Evolutionary conservation across 2,329 filamentous ascomycete genomes (phyloP), one percentile per base, ranked within the genome.

Genomic region (Trichoderma breve): DNA sequence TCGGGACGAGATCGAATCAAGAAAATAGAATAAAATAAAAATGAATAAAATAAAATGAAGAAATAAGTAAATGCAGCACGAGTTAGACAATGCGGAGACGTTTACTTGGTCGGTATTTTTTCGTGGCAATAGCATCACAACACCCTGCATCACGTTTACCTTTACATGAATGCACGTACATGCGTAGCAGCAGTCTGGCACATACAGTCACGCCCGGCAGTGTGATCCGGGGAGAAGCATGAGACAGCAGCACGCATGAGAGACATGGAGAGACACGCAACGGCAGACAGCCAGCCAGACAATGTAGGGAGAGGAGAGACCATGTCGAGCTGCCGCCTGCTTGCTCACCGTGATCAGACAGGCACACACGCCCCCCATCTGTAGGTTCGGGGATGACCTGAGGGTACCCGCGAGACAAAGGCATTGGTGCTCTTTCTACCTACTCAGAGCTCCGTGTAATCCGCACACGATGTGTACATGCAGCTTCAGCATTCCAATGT

Each of bases 311-410:
- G 26, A 68, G 53, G 24, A 69, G 57, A 34, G 57, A 26, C 55
- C 39, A 62, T 53, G 66, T 32, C 47, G 39, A 32, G 34, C 30
- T 69, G 65, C 53, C 66, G 55, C 66, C 55, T 70, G 39, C 36
- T 36, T 60, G 26, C 34, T 36, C 66, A 58, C 57, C 55, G 66
- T 68, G 57, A 70, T 70, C 66, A 70, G 24, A 51, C 26, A 24
- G 53, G 21, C 65, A 60, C 65, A 32, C 55, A 47, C 65, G 28
- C 34, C 53, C 65, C 55, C 65, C 36, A 14, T 34, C 36, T 60
- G 57, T 15, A 70, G 32, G 28, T 53, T 32, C 34, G 51, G 53
- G 57, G 57, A 36, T 62, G 57, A 53, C 66, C 64, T 58, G 64
- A 28, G 57, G 30, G 4, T 24, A 58, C 43, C 64, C 51, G 64